Conservation (phyloP, 139 green algal species). For the Coelastrella sp. region DNA sequence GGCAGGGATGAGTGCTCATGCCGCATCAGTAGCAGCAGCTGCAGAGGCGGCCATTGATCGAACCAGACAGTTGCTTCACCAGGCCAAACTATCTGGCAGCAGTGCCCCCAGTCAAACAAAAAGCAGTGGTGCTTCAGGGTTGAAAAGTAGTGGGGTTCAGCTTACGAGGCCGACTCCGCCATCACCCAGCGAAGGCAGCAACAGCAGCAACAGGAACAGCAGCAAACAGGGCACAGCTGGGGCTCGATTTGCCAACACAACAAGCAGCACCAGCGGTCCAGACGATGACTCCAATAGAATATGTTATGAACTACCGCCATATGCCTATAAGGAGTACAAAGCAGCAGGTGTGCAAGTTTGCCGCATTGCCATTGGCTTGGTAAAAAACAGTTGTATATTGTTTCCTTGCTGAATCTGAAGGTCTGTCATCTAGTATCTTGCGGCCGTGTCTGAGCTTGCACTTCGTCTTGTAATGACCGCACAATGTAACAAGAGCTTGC, state of each 20-base stretch:
- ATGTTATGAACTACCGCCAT: neutral
- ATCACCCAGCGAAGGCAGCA: neutral
- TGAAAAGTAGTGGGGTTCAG: too few relatives aligned
- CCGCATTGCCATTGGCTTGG: neutral
- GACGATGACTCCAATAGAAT: neutral
- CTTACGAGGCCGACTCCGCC: too few relatives aligned
- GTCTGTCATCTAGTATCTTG: neutral
- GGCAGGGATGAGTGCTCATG: neutral
- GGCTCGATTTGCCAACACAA: too few relatives aligned
- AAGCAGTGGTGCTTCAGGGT: too few relatives aligned
- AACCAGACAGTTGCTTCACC: neutral
- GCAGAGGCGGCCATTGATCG: neutral
- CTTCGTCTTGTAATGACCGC: neutral
- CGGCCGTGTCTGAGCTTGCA: neutral
- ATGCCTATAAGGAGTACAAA: neutral
- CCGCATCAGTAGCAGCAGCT: neutral
- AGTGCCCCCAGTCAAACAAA: too few relatives aligned
- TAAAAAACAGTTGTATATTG: neutral
- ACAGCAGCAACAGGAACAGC: neutral
- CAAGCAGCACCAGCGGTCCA: neutral
- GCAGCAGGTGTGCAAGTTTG: neutral
- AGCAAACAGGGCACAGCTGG: too few relatives aligned
- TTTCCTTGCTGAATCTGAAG: neutral
- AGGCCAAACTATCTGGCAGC: neutral
- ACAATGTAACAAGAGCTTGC: too few relatives aligned